These are phyloP conservation scores for Thermomyces lanuginosus DNA, from an alignment of 2,329 filamentous ascomycete species.

Conservation along the genomic window DNA sequence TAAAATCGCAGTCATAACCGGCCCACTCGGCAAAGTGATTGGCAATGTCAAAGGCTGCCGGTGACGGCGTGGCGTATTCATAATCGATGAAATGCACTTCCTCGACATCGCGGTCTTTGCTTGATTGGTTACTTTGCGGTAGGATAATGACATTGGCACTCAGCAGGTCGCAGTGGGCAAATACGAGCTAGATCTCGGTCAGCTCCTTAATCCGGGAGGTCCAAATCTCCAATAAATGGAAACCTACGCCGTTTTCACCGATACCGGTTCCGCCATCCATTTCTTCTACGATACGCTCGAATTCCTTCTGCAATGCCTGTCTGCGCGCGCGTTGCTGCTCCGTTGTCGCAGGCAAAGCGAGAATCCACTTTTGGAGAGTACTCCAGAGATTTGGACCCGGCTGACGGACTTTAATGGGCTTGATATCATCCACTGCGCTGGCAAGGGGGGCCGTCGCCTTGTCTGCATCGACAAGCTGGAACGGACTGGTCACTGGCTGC, in stretches of 20 bases:
- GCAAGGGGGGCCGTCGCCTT: conserved; percentile 8
- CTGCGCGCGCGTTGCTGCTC: conserved; percentile 53
- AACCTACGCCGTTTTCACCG: conserved; percentile 51
- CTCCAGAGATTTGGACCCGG: conserved; percentile 82
- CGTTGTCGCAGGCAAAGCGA: conserved; percentile 60
- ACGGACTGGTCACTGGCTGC: conserved; percentile 9
- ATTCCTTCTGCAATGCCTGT: conserved; percentile 53
- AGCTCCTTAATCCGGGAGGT: background rate
- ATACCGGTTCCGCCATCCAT: conserved; percentile 64
- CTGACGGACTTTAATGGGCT: conserved; percentile 44
- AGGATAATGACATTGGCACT: conserved; percentile 89
- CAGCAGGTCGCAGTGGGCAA: conserved; percentile 91
- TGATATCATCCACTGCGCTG: conserved; percentile 10
- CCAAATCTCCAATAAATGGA: background rate
- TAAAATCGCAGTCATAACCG: conserved; percentile 88
- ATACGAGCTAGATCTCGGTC: conserved; percentile 50
- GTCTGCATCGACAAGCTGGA: conserved; percentile 9
- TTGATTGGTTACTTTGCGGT: conserved; percentile 21
- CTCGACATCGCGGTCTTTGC: conserved; percentile 26
- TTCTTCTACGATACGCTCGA: conserved; percentile 51
- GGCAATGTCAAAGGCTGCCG: conserved; percentile 86
- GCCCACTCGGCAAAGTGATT: conserved; percentile 99
- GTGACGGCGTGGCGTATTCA: conserved; percentile 89
- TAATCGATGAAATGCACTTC: conserved; percentile 87
- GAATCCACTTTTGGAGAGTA: conserved; percentile 90